Percentiles rank a stretch among this genome's conserved stretches.
These are phyloP conservation scores for Flaveria brownii DNA, from an alignment of 129 eudicot species.

Conservation along the genomic window DNA sequence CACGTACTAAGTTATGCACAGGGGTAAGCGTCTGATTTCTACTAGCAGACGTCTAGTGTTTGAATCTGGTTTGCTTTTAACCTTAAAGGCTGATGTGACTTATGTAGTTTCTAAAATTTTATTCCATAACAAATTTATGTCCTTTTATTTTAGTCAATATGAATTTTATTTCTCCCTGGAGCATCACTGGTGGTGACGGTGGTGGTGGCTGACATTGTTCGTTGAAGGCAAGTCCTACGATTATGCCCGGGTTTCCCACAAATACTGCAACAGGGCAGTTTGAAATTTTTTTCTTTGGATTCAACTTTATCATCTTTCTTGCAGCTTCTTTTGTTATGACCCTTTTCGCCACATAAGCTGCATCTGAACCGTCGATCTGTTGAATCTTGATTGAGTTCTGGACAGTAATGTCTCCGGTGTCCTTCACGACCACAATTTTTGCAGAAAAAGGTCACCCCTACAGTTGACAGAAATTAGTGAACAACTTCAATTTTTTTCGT, in stretches of 20 bases:
- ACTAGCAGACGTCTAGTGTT: neutral
- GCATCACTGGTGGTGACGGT: neutral
- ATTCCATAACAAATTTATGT: slow-evolving; percentile 44
- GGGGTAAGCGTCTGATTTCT: slow-evolving; percentile 31
- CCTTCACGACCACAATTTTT: slow-evolving; percentile 82
- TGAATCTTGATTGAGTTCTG: slow-evolving; percentile 43
- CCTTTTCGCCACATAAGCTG: slow-evolving; percentile 67
- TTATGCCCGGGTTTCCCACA: slow-evolving; percentile 76
- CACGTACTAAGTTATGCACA: slow-evolving; percentile 40
- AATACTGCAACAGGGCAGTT: slow-evolving; percentile 52
- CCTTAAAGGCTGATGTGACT: no score
- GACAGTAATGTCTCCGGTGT: slow-evolving; percentile 80
- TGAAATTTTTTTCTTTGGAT: slow-evolving; percentile 18
- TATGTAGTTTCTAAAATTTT: slow-evolving; percentile 28
- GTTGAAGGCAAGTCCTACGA: slow-evolving; percentile 63
- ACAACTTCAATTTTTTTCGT: neutral
- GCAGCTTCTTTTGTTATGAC: slow-evolving; percentile 86
- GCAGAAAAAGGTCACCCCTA: slow-evolving; percentile 78
- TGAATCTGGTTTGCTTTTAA: neutral
- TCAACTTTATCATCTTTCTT: slow-evolving; percentile 35
- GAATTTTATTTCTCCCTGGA: neutral
- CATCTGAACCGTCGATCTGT: slow-evolving; percentile 60
- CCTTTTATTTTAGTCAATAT: slow-evolving; percentile 24
- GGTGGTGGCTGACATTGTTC: neutral
- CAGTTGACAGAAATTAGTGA: slow-evolving; percentile 5